A percentile compares a stretch with the other conserved stretches of the same genome.
These are phyloP conservation scores for Fraxinus paxiana DNA, from an alignment of 305 asterid genomes.

Conservation along the genomic window DNA sequence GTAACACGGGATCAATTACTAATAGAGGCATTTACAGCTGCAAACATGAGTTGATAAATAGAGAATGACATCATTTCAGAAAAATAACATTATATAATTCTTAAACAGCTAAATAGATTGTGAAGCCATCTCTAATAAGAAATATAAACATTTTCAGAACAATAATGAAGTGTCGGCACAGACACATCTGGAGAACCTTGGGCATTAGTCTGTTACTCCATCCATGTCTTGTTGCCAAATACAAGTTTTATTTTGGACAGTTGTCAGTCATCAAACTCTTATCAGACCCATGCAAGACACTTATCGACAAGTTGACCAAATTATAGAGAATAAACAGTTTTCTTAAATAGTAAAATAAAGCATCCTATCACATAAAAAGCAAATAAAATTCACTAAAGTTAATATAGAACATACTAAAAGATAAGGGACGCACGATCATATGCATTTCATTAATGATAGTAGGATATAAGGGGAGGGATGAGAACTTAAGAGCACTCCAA, in stretches of 20 bases:
- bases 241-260: slow-evolving; percentile 5
- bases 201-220: slow-evolving; percentile 11
- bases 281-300: slow-evolving; percentile 2
- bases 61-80: neutral
- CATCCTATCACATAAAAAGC: neutral
- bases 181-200: neutral
- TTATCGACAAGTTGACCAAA: neutral
- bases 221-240: slow-evolving; percentile 1
- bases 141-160: slow-evolving; percentile 6
- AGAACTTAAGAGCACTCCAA: neutral
- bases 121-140: neutral
- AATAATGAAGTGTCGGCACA: neutral
- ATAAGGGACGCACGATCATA: neutral
- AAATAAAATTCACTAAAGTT: slow-evolving; percentile 6
- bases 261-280: neutral
- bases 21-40: slow-evolving; percentile 6
- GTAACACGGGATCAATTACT: slow-evolving; percentile 17
- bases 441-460: neutral
- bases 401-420: neutral
- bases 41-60: slow-evolving; percentile 1
- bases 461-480: neutral
- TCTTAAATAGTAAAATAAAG: neutral
- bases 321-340: neutral
- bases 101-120: slow-evolving; percentile 13
- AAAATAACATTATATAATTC: neutral